Evolutionary conservation across 176 grass and related monocot species (phyloP), one percentile per base, ranked within the genome.

Genomic region (Panicum miliaceum): DNA sequence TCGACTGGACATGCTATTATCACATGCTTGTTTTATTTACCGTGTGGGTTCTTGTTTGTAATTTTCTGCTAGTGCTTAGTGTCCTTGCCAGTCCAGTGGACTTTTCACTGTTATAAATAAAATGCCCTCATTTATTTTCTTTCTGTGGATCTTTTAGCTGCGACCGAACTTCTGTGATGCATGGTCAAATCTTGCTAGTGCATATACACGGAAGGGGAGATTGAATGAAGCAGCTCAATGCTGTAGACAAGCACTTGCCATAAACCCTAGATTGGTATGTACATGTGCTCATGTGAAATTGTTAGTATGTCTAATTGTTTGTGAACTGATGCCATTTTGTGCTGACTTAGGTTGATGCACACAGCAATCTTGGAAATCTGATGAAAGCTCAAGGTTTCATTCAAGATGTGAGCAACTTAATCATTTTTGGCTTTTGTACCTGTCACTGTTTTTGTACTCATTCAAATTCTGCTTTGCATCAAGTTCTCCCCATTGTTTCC

Each of bases 101-200:
- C 6, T 50, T 4, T 52, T 48, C 20, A 37, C 19, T 76, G 22
- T 57, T 38, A 20, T 40, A 64, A 11, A 70, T 71, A 62, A 46
- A 56, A 57, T 12, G 18, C 47, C 25, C 64, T 86, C 20, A 81
- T 82, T 36, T 84, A 32, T 60, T 41, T 20, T 40, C 22, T 82
- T 67, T 76, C 75, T 85, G 14, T 84, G 27, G 76, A 84, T 60
- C 4, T 80, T 81, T 42, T 87, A 99, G 97, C 81, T 99, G 48
- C 89, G 93, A 7, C 91, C 97, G 26, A 94, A 83, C 64, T 99
- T 99, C 57, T 92, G 85, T 84, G 97, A 99, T 92, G 97, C 97
- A 40, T 99, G 97, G 97, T 96, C 97, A 87, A 99, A 99, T 85
- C 87, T 99, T 85, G 93, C 97, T 75, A 99, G 97, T 56, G 97